A percentile compares a stretch with the other conserved stretches of the same genome.
phyloP scores from a whole-genome alignment of 805 yeast genomes.

The Clavispora vitiphila region DNA sequence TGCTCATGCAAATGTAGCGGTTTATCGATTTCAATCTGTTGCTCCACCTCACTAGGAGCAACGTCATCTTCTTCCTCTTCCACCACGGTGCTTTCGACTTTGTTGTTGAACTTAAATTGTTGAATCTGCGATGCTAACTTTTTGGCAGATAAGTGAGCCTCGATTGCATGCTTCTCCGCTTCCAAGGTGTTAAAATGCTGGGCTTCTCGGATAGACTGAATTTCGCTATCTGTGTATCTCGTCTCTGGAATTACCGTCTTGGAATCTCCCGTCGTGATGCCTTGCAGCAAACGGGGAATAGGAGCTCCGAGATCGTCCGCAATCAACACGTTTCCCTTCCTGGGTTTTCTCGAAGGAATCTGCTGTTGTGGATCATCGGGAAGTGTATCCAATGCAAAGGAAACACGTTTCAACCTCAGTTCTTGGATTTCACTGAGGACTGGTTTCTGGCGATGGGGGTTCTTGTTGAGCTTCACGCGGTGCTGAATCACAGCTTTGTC shows the following conservation, averaged over 20 bases:
- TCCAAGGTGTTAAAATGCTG: slow-evolving; percentile 52
- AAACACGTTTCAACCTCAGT: slow-evolving; percentile 54
- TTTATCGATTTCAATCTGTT: slow-evolving; percentile 54
- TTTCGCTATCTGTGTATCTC: slow-evolving; percentile 41
- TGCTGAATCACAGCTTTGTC: background rate
- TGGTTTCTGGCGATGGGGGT: slow-evolving; percentile 33
- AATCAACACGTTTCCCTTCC: slow-evolving; percentile 45
- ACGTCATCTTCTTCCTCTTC: slow-evolving; percentile 20
- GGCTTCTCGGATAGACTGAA: slow-evolving; percentile 54
- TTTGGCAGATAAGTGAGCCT: slow-evolving; percentile 69
- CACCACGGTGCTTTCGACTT: slow-evolving; percentile 4
- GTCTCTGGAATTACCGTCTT: slow-evolving; percentile 16
- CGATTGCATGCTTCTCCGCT: slow-evolving; percentile 68
- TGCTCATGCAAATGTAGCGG: slow-evolving; percentile 63
- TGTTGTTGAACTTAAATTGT: slow-evolving; percentile 28
- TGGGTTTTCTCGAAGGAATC: slow-evolving; percentile 53
- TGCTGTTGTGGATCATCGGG: slow-evolving; percentile 60
- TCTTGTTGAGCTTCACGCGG: slow-evolving; percentile 41
- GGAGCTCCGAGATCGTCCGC: slow-evolving; percentile 66
- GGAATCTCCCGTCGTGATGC: slow-evolving; percentile 49
- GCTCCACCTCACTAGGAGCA: slow-evolving; percentile 7
- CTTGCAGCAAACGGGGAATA: slow-evolving; percentile 61
- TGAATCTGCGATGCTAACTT: slow-evolving; percentile 64
- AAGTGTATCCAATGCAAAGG: slow-evolving; percentile 72
- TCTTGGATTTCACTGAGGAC: slow-evolving; percentile 30